Base-by-base conservation (phyloP, 352 stramenopile genomes). In the Phytopythium chamaehyphon region DNA sequence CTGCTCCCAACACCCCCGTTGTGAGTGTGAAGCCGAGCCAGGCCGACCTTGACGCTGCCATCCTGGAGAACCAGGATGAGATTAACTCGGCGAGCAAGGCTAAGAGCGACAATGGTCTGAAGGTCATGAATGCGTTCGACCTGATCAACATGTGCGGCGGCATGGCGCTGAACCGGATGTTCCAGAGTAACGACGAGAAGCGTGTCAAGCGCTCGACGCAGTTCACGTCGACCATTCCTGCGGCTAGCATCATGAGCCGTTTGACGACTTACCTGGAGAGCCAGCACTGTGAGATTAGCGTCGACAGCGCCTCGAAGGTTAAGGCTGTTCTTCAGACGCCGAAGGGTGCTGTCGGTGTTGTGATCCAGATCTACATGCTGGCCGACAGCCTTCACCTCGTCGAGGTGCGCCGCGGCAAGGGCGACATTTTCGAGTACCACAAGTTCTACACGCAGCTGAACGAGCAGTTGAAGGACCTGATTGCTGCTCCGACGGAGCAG, bases 121-220 rank as follows among this genome's bases (percentile, higher is more conserved):
- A 95, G 64, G 75, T 91, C 51, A 86, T 97, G 80, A 97, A 97
- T 59, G 87, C 88, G 23, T 96, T 96, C 50, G 88, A 96, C 40
- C 58, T 97, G 54, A 94, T 97, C 75, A 96, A 94, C 67, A 93
- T 95, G 81, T 96, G 86, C 70, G 89, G 84, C 26, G 88, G 88
- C 44, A 91, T 93, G 70, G 86, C 84, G 22, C 67, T 96, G n/a
- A 95, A 95, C 64, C 80, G 80, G 50, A 93, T 95, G 81, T 92
- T 95, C 67, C 81, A 91, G 58, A 88, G 68, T 65, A 87, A 88
- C 51, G 84, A 94, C 43, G 82, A 93, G 52, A 91, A 93, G 67
- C 75, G 78, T 40, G 84, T 94, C 23, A 91, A 92, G 72, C 64
- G 81, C 28, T 86, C 73, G 54, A 93, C 82, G 59, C 84, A 93